A percentile compares a stretch with the other conserved stretches of the same genome.
These are phyloP conservation scores for Chrysopogon serrulatus DNA, from an alignment of 176 grass and related monocot genomes.

Conservation along the genomic window DNA sequence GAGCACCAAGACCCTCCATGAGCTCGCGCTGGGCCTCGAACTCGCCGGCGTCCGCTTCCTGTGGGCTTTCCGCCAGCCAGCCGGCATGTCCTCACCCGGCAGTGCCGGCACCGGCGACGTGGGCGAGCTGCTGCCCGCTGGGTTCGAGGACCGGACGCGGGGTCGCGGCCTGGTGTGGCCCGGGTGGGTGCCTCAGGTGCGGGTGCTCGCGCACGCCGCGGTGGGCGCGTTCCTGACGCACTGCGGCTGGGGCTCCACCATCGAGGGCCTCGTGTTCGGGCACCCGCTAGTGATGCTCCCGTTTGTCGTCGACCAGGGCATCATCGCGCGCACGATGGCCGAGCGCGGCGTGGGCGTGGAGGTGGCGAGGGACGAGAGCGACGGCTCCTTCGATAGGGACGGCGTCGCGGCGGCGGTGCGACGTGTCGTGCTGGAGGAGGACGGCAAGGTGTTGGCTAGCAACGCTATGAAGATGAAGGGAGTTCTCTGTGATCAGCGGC, in stretches of 20 bases:
- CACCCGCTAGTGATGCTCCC: too few species aligned
- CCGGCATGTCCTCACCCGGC: background rate
- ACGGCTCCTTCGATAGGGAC: too few species aligned
- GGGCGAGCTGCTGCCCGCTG: background rate
- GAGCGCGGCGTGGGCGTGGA: too few species aligned
- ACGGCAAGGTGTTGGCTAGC: slow-evolving; percentile 9
- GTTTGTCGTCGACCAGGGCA: too few species aligned
- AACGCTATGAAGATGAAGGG: slow-evolving; percentile 15
- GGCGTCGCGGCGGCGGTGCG: slow-evolving; percentile 19
- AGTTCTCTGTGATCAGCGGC: background rate
- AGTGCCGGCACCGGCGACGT: background rate
- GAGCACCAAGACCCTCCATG: slow-evolving; percentile 19
- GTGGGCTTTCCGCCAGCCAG: slow-evolving; percentile 33
- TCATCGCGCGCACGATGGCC: too few species aligned
- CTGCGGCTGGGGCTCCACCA: too few species aligned
- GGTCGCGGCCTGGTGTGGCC: background rate
- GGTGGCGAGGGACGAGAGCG: too few species aligned
- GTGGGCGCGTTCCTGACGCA: too few species aligned
- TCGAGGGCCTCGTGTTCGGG: too few species aligned
- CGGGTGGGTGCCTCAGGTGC: slow-evolving; percentile 56
- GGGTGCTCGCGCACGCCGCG: too few species aligned
- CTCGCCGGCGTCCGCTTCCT: slow-evolving; percentile 47
- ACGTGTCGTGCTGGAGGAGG: slow-evolving; percentile 42
- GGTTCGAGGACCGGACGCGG: slow-evolving; percentile 29
- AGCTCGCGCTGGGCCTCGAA: slow-evolving; percentile 48